Conservation (phyloP, 1,284 basidiomycete species). For the Phaffia rhodozyma region DNA sequence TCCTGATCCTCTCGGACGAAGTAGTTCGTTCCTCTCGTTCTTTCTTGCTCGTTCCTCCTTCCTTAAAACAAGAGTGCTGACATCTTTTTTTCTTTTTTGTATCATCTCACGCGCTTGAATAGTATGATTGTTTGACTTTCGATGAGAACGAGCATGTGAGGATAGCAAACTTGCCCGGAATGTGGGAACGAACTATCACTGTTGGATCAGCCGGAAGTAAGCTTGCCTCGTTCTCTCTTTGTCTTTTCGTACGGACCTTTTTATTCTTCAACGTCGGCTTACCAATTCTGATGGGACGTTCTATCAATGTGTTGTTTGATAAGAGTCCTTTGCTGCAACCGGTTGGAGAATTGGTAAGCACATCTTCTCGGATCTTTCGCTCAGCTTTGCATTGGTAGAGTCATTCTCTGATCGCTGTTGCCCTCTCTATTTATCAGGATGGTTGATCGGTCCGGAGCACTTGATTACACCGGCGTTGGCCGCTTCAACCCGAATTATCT, state of each 20-base stretch:
- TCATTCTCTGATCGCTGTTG: neutral
- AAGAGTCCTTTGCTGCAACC: slow-evolving; percentile 93
- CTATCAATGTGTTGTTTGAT: neutral
- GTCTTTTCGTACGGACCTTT: neutral
- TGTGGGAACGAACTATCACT: slow-evolving; percentile 91
- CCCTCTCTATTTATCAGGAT: slow-evolving; percentile 35
- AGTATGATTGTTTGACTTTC: slow-evolving; percentile 91
- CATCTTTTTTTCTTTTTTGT: neutral
- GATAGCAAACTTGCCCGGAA: slow-evolving; percentile 84
- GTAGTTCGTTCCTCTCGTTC: slow-evolving; percentile 49
- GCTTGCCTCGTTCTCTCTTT: slow-evolving; percentile 23
- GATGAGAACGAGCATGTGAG: slow-evolving; percentile 79
- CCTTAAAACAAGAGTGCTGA: slow-evolving; percentile 15
- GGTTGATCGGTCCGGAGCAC: slow-evolving; percentile 75
- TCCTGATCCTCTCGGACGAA: slow-evolving; percentile 91
- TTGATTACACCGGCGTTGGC: slow-evolving; percentile 79
- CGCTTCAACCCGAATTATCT: slow-evolving; percentile 86
- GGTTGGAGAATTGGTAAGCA: slow-evolving; percentile 84
- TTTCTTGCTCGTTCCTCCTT: neutral
- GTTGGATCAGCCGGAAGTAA: slow-evolving; percentile 66
- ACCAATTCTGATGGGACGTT: too few relatives aligned
- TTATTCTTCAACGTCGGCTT: neutral
- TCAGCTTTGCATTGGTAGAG: neutral
- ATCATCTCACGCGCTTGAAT: neutral
- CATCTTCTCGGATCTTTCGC: neutral